Evolutionary conservation across 2,329 filamentous ascomycete species (phyloP).

Genomic region (Paraphaeosphaeria sporulosa): DNA sequence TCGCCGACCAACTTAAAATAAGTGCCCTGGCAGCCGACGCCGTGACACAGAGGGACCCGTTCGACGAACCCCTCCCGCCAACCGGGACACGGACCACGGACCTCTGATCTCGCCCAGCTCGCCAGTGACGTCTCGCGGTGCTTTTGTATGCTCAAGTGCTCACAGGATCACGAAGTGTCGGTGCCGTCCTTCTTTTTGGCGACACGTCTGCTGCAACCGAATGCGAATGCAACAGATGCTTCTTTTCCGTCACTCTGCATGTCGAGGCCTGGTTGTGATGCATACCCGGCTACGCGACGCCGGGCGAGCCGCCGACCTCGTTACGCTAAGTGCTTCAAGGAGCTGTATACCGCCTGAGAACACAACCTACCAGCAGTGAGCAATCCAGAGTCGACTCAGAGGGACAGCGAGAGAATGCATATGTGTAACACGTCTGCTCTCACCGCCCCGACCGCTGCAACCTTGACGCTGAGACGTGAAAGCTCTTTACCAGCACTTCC

Average conservation of each 20-base stretch:
- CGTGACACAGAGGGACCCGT: conserved; percentile 23
- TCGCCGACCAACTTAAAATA: conserved; percentile 14
- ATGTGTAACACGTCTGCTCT: no score
- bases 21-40: conserved; percentile 9
- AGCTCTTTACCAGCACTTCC: no score
- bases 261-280: neutral
- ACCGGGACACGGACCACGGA: conserved; percentile 21
- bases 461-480: no score
- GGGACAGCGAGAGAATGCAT: neutral
- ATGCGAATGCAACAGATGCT: neutral
- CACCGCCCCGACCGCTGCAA: no score
- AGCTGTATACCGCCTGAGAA: neutral
- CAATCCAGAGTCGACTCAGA: neutral
- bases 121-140: conserved; percentile 6
- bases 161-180: no score
- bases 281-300: conserved; percentile 10
- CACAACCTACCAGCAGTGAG: neutral
- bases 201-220: neutral
- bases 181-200: no score
- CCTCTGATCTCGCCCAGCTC: conserved; percentile 24
- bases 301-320: neutral
- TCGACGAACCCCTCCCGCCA: conserved; percentile 26
- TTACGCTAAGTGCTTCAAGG: neutral
- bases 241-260: neutral
- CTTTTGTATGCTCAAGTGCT: neutral